Percentiles rank a stretch among this genome's conserved stretches.
These are phyloP conservation scores for Termitomyces sp. DNA, from an alignment of 768 basidiomycete genomes.

Conservation along the genomic window DNA sequence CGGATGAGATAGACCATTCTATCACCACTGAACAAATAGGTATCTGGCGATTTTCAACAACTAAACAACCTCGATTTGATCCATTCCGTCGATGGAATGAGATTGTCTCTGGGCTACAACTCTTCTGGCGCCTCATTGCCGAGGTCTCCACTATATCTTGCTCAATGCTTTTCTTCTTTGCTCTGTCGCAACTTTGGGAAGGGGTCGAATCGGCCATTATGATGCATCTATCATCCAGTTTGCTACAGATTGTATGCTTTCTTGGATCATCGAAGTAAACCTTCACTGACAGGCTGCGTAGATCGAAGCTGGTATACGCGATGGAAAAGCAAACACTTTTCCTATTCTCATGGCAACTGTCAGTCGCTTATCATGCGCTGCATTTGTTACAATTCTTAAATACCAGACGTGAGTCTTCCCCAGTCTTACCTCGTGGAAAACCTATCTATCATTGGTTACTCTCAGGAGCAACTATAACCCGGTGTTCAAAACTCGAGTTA, in stretches of 20 bases:
- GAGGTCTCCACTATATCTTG: constrained; percentile 20
- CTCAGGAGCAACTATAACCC: constrained; percentile 8
- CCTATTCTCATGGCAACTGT: constrained; percentile 15
- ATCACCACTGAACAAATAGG: constrained; percentile 17
- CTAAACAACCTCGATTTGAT: constrained; percentile 5
- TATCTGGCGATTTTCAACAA: constrained; percentile 13
- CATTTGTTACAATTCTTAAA: constrained; percentile 14
- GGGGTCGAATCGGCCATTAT: constrained; percentile 19
- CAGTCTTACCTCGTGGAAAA: no score
- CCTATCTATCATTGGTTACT: not conserved
- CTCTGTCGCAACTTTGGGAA: constrained; percentile 18
- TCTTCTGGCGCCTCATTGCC: constrained; percentile 14
- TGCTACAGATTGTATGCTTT: constrained; percentile 17
- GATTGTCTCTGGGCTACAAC: constrained; percentile 8
- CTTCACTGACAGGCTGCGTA: not conserved
- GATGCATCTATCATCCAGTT: constrained; percentile 18
- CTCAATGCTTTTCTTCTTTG: constrained; percentile 14
- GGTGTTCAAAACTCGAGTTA: constrained; percentile 13
- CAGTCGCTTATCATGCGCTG: constrained; percentile 11
- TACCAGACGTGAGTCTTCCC: constrained; percentile 17
- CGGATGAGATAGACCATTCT: not conserved
- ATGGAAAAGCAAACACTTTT: constrained; percentile 12
- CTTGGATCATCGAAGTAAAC: not conserved
- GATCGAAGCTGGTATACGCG: constrained; percentile 18
- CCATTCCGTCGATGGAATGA: constrained; percentile 4